These are phyloP conservation scores for Phytopythium montanum DNA, from an alignment of 352 stramenopile species.

Conservation along the genomic window DNA sequence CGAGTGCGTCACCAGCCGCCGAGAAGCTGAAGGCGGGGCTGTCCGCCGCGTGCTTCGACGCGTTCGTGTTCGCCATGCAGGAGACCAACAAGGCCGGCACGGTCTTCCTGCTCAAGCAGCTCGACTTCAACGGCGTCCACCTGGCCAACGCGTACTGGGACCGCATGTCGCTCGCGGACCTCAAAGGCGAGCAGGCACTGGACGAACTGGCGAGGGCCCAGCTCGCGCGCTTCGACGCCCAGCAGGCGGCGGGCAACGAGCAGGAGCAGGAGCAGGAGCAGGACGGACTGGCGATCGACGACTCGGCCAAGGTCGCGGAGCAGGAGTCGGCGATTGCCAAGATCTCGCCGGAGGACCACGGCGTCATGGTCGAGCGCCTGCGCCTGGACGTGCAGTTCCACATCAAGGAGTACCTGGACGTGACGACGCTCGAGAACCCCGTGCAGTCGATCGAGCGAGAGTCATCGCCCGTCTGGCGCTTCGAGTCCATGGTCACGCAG, in stretches of 20 bases:
- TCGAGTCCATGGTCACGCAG: slow-evolving; percentile 55
- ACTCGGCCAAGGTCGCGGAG: slow-evolving; percentile 3
- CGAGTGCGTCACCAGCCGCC: slow-evolving; percentile 12
- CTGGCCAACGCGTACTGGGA: slow-evolving; percentile 43
- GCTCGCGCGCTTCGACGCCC: slow-evolving; percentile 23
- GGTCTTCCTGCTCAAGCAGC: slow-evolving; percentile 36
- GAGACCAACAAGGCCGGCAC: slow-evolving; percentile 46
- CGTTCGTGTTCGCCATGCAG: slow-evolving; percentile 51
- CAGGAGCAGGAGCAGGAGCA: slow-evolving; percentile 3
- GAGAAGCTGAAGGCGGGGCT: slow-evolving; percentile 19
- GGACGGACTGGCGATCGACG: background rate
- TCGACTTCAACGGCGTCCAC: slow-evolving; percentile 52
- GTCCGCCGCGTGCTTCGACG: slow-evolving; percentile 39
- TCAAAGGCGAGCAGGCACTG: slow-evolving; percentile 37
- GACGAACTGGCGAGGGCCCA: slow-evolving; percentile 31
- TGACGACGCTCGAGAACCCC: slow-evolving; percentile 16
- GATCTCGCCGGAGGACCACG: slow-evolving; percentile 14
- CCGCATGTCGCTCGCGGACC: slow-evolving; percentile 35
- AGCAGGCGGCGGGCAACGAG: no score
- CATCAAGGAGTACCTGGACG: slow-evolving; percentile 37
- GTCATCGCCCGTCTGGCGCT: slow-evolving; percentile 26
- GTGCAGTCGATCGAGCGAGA: slow-evolving; percentile 11
- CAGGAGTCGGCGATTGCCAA: slow-evolving; percentile 9
- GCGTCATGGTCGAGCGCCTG: slow-evolving; percentile 26
- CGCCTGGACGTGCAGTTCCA: slow-evolving; percentile 29